Evolutionary conservation across 495 filamentous ascomycete genomes (phyloP), one percentile per base, ranked within the genome.

Genomic region (Penicillium bovifimosum): DNA sequence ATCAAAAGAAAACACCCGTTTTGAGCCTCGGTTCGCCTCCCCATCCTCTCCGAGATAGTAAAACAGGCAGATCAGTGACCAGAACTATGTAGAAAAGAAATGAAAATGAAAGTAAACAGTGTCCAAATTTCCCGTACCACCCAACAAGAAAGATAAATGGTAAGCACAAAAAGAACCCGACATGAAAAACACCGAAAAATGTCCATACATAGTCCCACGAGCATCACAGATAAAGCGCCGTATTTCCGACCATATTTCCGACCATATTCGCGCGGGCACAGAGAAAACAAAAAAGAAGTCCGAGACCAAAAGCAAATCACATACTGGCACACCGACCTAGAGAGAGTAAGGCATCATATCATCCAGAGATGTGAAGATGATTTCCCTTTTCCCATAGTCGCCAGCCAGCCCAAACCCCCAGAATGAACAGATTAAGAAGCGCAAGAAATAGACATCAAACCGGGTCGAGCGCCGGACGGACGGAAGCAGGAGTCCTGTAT

Each of bases 171-270:
- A 35, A 50, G 49, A 54, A 46, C 34, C 47, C 43, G 48, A 53
- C 50, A 54, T 38, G 48, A 54, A 39, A 36, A 59, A 57, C 50
- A 57, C 46, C 52, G 54, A 56, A 49, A 59, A 61, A 62, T 56
- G 53, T 24, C 34, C 46, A 42, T 27, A 42, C 41, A 43, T 43
- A 43, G 20, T 24, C 41, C 48, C 44, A 38, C 41, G 42, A 52
- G 43, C 45, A 39, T 52, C 34, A 41, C 24, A 45, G 36, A 56
- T 47, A 41, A 58, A 58, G 58, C 59, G 53, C 59, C 59, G 49
- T 45, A 47, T 52, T 58, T 52, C 59, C 54, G 50, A 49, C 35
- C 46, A 52, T 45, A 47, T 52, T 58, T 52, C 59, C 54, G 50
- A 49, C 35, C 46, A 42, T 56, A 50, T 44, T 42, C 32, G 41